Evolutionary conservation across 805 yeast genomes (phyloP).

Genomic region (Hemisphaericaspora nanyangensis): DNA sequence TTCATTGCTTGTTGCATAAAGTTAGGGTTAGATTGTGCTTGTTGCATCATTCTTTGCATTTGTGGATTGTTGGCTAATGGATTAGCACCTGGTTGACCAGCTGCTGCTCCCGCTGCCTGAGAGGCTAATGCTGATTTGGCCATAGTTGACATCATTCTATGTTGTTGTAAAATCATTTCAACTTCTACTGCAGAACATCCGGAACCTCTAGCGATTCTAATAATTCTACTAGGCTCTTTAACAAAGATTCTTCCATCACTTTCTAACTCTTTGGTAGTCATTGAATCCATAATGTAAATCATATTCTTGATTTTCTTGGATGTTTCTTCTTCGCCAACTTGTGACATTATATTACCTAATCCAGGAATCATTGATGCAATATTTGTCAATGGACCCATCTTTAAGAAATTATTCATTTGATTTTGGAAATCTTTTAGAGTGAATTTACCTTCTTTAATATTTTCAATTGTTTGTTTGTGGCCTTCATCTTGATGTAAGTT

Average conservation of each 20-base stretch:
- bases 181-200: slow-evolving; percentile 92
- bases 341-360: slow-evolving; percentile 75
- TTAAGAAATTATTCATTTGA: slow-evolving; percentile 91
- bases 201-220: slow-evolving; percentile 90
- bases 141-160: slow-evolving; percentile 90
- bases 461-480: slow-evolving; percentile 86
- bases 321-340: slow-evolving; percentile 90
- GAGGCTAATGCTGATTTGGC: slow-evolving; percentile 64
- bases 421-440: slow-evolving; percentile 88
- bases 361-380: slow-evolving; percentile 96
- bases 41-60: slow-evolving; percentile 52
- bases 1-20: slow-evolving; percentile 62
- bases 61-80: slow-evolving; percentile 29
- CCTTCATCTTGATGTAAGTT: slow-evolving; percentile 62
- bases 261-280: slow-evolving; percentile 89
- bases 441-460: slow-evolving; percentile 91
- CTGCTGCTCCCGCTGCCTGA: slow-evolving; percentile 22
- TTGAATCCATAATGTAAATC: slow-evolving; percentile 91
- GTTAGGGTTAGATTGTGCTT: slow-evolving; percentile 48
- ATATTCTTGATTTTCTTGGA: slow-evolving; percentile 77
- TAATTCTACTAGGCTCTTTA: slow-evolving; percentile 78
- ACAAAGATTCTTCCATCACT: slow-evolving; percentile 81
- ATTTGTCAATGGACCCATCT: slow-evolving; percentile 94
- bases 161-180: slow-evolving; percentile 87
- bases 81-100: not conserved